phyloP scores from a whole-genome alignment of 2,329 filamentous ascomycete genomes.

The Diaporthe vaccinii region DNA sequence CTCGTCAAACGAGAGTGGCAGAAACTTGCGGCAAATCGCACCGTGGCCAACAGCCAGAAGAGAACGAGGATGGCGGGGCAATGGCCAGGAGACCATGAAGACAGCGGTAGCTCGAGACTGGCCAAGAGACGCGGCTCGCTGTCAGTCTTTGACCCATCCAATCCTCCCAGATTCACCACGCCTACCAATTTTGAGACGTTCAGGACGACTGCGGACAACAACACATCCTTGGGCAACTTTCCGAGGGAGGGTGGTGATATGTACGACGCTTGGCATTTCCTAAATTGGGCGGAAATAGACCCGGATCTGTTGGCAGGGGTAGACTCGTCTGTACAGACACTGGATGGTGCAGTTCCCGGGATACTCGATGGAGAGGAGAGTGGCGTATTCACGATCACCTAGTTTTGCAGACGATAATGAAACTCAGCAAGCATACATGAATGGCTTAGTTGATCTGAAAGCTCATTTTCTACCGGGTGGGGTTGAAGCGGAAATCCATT shows the following conservation, averaged over 20 bases:
- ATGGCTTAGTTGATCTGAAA: background rate
- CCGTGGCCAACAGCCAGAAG: background rate
- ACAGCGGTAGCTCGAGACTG: background rate
- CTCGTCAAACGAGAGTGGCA: slow-evolving; percentile 19
- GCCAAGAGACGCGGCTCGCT: background rate
- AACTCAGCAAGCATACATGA: rapidly evolving
- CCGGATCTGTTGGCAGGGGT: background rate
- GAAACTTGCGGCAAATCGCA: background rate
- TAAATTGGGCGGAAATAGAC: slow-evolving; percentile 16
- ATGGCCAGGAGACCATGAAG: background rate
- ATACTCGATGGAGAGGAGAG: background rate
- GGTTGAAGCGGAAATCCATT: background rate
- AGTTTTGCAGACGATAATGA: background rate
- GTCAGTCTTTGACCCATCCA: background rate
- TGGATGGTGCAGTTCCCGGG: background rate
- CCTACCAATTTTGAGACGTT: background rate
- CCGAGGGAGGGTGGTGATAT: background rate
- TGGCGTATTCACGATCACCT: background rate
- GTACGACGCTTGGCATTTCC: slow-evolving; percentile 15
- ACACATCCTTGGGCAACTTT: background rate
- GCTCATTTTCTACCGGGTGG: background rate
- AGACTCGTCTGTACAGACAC: background rate
- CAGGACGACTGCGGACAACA: background rate
- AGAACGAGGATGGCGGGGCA: background rate
- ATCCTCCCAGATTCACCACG: background rate